A percentile compares a stretch with the other conserved stretches of the same genome.
phyloP scores from a whole-genome alignment of 768 basidiomycete species.

The Asterophora lycoperdoides region DNA sequence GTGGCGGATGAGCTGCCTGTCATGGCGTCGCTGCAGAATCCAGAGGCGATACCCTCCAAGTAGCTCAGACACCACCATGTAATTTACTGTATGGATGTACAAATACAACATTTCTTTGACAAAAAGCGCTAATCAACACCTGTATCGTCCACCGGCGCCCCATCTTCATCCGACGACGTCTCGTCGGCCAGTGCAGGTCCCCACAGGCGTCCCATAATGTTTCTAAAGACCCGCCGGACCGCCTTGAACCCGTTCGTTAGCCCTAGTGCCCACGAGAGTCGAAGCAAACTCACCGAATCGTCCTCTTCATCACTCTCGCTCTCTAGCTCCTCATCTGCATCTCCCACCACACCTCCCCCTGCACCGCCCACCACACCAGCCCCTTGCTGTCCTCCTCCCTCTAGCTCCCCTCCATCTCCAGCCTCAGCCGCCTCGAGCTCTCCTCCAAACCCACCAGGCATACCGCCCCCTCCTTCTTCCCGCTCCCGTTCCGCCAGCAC shows the following conservation, averaged over 20 bases:
- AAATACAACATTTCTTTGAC: no score
- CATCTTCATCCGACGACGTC: slow-evolving; percentile 41
- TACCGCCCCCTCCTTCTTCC: no score
- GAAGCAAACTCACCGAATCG: slow-evolving; percentile 40
- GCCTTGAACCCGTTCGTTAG: background rate
- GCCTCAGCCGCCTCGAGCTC: slow-evolving; percentile 12
- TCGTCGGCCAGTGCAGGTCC: slow-evolving; percentile 31
- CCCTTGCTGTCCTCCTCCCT: slow-evolving; percentile 22
- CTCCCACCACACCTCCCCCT: slow-evolving; percentile 18
- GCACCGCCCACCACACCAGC: slow-evolving; percentile 19
- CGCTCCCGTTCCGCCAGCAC: slow-evolving; percentile 30
- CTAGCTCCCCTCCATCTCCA: slow-evolving; percentile 16
- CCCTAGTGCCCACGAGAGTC: background rate
- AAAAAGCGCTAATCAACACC: slow-evolving; percentile 36
- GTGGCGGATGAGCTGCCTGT: slow-evolving; percentile 19
- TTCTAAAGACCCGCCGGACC: slow-evolving; percentile 55
- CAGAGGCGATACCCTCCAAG: slow-evolving; percentile 1
- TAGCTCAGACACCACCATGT: no score
- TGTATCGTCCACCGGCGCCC: slow-evolving; percentile 23
- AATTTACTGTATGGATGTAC: no score
- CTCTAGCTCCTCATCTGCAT: slow-evolving; percentile 14
- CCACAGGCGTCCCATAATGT: slow-evolving; percentile 59
- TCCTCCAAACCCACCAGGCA: slow-evolving; percentile 38
- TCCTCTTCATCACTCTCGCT: slow-evolving; percentile 44
- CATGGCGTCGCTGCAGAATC: slow-evolving; percentile 28